Base-by-base conservation (phyloP, 768 basidiomycete genomes). In the Phaffia australis region DNA sequence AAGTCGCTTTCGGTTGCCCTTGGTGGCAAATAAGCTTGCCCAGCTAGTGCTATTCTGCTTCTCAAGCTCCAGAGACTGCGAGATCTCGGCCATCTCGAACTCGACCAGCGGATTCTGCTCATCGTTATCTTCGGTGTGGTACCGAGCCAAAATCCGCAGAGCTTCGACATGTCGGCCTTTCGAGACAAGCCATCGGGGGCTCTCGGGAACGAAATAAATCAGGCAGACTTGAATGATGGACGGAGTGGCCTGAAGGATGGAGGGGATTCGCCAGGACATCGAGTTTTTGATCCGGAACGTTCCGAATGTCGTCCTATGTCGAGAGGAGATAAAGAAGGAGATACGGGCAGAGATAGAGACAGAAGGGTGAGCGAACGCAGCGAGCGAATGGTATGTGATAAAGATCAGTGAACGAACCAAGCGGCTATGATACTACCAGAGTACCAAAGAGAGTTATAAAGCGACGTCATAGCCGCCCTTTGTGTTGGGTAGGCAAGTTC, bases 371-470 rank as follows among this genome's bases (percentile, higher is more conserved):
- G 35, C 35, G 35, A 42, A 4, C 11, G 35, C 35, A 11, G 11
- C 11, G 35, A 5, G 35, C 35, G 35, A 5, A 11, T 42, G 35
- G 35, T 42, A 4, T 11, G 35, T 42, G 11, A 42, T 4, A 42
- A 5, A 11, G 11, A 11, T 5, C 35, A 42, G 35, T 11, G 35
- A 11, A 42, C 35, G 11, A 42, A 42, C 35, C 88, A 90, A n/a
- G 87, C 87, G 48, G 88, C 80, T 66, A 89, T 73, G 74, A 89
- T 88, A 64, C 56, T 32, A 58, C 89, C 89, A 19, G 85, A 84
- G 74, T 88, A 88, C 88, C 89, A 90, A 68, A 89, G 84, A 35
- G 87, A 85, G 79, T 89, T 88, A 79, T 87, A 88, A 59, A 83
- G 77, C 1, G 87, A 84, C 9, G 87, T 90, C 66, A 92, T 76